Evolutionary conservation across 2,329 filamentous ascomycete species (phyloP).

Genomic region (Ploettnerulaceae sp.): DNA sequence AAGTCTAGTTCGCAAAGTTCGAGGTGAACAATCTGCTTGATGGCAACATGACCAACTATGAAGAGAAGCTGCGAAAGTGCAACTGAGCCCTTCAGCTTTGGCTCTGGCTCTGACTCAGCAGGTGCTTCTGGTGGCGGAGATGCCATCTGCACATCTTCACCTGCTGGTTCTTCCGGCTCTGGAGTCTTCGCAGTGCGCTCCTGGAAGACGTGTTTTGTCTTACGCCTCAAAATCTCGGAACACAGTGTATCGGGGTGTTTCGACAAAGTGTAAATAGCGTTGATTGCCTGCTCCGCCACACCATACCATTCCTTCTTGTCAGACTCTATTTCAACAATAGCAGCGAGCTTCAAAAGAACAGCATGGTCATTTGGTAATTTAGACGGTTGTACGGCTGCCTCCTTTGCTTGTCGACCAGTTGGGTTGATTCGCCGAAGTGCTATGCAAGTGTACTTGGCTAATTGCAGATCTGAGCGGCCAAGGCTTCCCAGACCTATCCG

Average conservation of each 20-base stretch:
- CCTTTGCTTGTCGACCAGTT: slow-evolving; percentile 72
- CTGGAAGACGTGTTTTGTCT: slow-evolving; percentile 75
- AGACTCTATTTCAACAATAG: slow-evolving; percentile 78
- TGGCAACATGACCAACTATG: slow-evolving; percentile 91
- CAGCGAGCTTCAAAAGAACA: slow-evolving; percentile 72
- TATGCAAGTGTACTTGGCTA: slow-evolving; percentile 94
- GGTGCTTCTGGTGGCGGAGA: slow-evolving; percentile 27
- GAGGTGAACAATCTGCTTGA: slow-evolving; percentile 98
- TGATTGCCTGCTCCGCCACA: slow-evolving; percentile 91
- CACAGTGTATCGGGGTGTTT: slow-evolving; percentile 93
- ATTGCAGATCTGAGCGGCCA: slow-evolving; percentile 75
- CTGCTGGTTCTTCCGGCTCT: slow-evolving; percentile 31
- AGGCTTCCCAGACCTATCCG: slow-evolving; percentile 79
- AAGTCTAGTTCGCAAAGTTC: slow-evolving; percentile 98
- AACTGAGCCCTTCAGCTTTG: slow-evolving; percentile 63
- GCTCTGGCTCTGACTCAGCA: slow-evolving; percentile 28
- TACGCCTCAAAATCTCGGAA: slow-evolving; percentile 82
- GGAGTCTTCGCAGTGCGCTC: slow-evolving; percentile 30
- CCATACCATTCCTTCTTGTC: slow-evolving; percentile 96
- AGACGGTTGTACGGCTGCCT: slow-evolving; percentile 62
- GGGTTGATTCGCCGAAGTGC: slow-evolving; percentile 89
- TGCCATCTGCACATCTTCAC: slow-evolving; percentile 32
- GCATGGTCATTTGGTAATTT: slow-evolving; percentile 90
- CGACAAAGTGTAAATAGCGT: slow-evolving; percentile 88
- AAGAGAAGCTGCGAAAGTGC: slow-evolving; percentile 88